Evolutionary conservation across 495 filamentous ascomycete species (phyloP).

Genomic region (Penicillium herquei): DNA sequence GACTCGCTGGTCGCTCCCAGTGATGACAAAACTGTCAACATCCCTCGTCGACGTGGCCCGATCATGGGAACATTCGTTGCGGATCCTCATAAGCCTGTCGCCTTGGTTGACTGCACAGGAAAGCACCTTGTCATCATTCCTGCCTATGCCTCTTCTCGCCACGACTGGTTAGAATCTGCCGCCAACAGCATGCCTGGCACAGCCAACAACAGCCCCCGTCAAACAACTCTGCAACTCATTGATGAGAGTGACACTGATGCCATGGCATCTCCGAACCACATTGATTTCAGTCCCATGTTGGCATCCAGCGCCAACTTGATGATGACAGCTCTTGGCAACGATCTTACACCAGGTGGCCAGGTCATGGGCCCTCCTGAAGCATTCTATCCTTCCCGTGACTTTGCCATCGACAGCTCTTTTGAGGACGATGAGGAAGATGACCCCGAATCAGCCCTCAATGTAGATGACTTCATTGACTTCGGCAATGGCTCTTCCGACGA

Average conservation of each 20-base stretch:
- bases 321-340: constrained; percentile 65
- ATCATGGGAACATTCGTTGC: constrained; percentile 53
- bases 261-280: constrained; percentile 45
- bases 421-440: constrained; percentile 62
- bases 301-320: constrained; percentile 70
- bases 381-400: constrained; percentile 67
- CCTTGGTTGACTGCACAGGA: constrained; percentile 65
- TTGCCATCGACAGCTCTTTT: constrained; percentile 54
- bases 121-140: constrained; percentile 70
- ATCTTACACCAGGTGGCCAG: constrained; percentile 60
- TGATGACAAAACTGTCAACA: constrained; percentile 52
- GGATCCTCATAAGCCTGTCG: constrained; percentile 67
- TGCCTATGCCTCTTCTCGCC: constrained; percentile 47
- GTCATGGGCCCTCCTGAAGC: constrained; percentile 72
- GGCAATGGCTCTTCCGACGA: constrained; percentile 60
- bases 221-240: constrained; percentile 46
- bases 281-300: constrained; percentile 58
- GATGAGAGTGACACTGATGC: constrained; percentile 53
- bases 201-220: constrained; percentile 53
- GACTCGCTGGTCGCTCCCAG: constrained; percentile 42
- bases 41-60: constrained; percentile 55
- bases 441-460: constrained; percentile 60
- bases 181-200: constrained; percentile 51
- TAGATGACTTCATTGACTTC: constrained; percentile 74
- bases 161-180: constrained; percentile 49